Evolutionary conservation across 352 stramenopile species (phyloP).

Genomic region (Globisporangium nunn): DNA sequence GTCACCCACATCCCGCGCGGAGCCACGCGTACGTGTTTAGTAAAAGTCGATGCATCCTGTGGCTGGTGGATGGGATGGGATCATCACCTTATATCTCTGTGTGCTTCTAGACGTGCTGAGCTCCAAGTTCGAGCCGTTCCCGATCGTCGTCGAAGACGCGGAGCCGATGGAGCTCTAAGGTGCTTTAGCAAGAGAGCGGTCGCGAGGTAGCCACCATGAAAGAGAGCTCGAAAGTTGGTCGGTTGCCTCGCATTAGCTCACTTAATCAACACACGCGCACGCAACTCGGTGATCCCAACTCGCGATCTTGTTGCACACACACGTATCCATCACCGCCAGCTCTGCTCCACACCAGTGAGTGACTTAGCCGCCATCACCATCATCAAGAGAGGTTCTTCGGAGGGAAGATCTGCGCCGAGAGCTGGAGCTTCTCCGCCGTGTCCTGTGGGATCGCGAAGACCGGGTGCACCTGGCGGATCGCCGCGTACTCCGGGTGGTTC

Average conservation of each 20-base stretch:
- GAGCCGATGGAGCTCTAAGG: slow-evolving; percentile 75
- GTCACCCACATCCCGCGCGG: slow-evolving; percentile 77
- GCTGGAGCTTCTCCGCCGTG: slow-evolving; percentile 80
- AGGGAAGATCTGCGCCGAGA: slow-evolving; percentile 70
- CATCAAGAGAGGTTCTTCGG: slow-evolving; percentile 8
- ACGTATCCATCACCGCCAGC: no score
- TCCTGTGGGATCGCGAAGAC: slow-evolving; percentile 94
- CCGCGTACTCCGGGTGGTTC: slow-evolving; percentile 41
- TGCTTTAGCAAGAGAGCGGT: neutral
- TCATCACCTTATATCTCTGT: neutral
- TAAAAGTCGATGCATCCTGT: neutral
- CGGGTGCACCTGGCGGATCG: slow-evolving; percentile 89
- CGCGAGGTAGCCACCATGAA: neutral
- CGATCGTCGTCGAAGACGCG: slow-evolving; percentile 65
- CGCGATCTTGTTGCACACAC: no score
- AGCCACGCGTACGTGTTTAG: slow-evolving; percentile 56
- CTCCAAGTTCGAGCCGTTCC: slow-evolving; percentile 70
- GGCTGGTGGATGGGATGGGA: no score
- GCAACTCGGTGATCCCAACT: no score
- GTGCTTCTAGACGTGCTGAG: slow-evolving; percentile 45
- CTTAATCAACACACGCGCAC: no score
- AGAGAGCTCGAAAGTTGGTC: no score
- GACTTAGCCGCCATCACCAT: neutral
- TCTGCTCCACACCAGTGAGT: neutral
- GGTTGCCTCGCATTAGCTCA: no score